phyloP scores from a whole-genome alignment of 129 eudicot genomes.

The Pseudognaphalium luteoalbum region DNA sequence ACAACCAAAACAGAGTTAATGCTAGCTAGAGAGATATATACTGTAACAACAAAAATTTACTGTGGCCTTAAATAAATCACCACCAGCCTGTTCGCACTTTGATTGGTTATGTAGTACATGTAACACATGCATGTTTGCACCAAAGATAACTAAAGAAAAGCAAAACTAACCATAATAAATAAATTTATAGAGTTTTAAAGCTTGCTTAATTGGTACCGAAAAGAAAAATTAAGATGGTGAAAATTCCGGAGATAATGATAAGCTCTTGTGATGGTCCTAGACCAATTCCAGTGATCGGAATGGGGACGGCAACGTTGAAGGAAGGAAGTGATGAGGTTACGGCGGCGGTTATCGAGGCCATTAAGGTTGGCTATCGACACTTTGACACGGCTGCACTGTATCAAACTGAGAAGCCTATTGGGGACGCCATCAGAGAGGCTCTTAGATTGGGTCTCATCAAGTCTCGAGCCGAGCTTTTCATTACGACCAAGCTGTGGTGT shows the following conservation, averaged over 20 bases:
- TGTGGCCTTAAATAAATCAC: too few relatives aligned
- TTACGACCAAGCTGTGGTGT: constrained; percentile 53
- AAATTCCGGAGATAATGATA: constrained; percentile 19
- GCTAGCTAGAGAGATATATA: too few relatives aligned
- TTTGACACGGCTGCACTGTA: constrained; percentile 56
- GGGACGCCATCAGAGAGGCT: constrained; percentile 44
- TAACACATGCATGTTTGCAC: too few relatives aligned
- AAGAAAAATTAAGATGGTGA: background rate
- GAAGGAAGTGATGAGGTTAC: constrained; percentile 29
- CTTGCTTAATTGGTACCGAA: too few relatives aligned
- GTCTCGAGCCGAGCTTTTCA: constrained; percentile 47
- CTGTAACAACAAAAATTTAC: too few relatives aligned
- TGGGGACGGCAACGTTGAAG: constrained; percentile 33
- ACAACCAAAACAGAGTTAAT: too few relatives aligned
- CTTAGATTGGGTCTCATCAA: constrained; percentile 42
- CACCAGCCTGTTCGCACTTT: too few relatives aligned
- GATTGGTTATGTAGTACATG: background rate
- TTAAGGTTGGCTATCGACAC: constrained; percentile 57
- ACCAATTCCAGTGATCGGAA: constrained; percentile 50
- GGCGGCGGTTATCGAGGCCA: constrained; percentile 52
- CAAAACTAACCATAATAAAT: too few relatives aligned
- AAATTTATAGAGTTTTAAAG: too few relatives aligned
- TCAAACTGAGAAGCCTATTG: constrained; percentile 43
- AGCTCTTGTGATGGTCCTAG: constrained; percentile 16
- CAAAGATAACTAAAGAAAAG: too few relatives aligned